phyloP scores from a whole-genome alignment of 345 rosid species.

The Murraya paniculata region DNA sequence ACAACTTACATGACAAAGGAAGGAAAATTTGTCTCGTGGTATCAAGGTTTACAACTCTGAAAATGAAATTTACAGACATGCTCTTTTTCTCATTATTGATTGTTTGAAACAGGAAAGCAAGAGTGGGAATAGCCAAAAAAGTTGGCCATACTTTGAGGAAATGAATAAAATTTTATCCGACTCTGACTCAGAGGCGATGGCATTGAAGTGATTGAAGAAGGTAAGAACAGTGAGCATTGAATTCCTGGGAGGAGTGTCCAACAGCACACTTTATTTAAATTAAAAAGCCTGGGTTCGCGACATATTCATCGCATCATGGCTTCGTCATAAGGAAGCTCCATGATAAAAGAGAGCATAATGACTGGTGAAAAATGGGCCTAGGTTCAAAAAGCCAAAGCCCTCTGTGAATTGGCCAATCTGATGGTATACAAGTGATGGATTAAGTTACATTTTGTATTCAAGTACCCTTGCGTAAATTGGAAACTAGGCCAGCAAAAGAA shows the following conservation, averaged over 20 bases:
- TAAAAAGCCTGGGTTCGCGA: not conserved
- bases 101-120: constrained; percentile 54
- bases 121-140: constrained; percentile 37
- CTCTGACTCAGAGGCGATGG: constrained; percentile 30
- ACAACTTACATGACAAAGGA: not conserved
- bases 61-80: not conserved
- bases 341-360: not conserved
- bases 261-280: not conserved
- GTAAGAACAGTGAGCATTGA: not conserved
- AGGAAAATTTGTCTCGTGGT: not conserved
- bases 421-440: not conserved
- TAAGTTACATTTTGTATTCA: constrained; percentile 13
- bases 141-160: constrained; percentile 81
- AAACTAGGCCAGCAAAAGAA: not conserved
- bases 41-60: not conserved
- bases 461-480: constrained; percentile 4
- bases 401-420: constrained; percentile 1
- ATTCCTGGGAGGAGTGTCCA: not conserved
- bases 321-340: not conserved
- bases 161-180: constrained; percentile 55
- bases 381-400: not conserved
- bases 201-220: constrained; percentile 27
- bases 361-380: not conserved
- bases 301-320: not conserved
- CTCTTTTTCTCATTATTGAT: not conserved